Evolutionary conservation across 306 rosid genomes (phyloP), one percentile per base, ranked within the genome.

Genomic region (Erythrophleum fordii): DNA sequence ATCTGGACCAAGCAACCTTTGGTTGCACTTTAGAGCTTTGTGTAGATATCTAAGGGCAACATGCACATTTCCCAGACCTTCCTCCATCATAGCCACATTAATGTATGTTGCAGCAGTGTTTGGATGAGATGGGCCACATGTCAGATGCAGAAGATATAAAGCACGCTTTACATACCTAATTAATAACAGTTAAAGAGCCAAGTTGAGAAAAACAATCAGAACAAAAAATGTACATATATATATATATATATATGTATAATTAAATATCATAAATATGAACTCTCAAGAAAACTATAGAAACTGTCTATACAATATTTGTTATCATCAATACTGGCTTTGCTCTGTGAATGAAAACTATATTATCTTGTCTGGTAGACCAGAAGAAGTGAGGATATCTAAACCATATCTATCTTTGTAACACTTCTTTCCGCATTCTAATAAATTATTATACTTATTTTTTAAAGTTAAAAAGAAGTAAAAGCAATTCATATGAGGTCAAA

Each of bases 81-180:
- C 99, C 86, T 96, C 99, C 99, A 96, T 96, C 99, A 96, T 93
- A 79, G 99, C 99, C 86, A 96, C 97, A 80, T 96, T 96, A 80
- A 96, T 96, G 88, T 96, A 96, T 64, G 99, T 93, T 39, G 99
- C 99, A 67, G 99, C 99, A 79, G 97, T 96, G 87, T 96, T 96
- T 71, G 99, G 99, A 88, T 96, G 99, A 79, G 99, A 96, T 71
- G 97, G 93, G 16, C 99, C 99, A 69, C 99, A 96, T 35, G 99
- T 93, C 81, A 96, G 92, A 84, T 96, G 99, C 83, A 96, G 85
- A 83, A 96, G 99, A 85, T 93, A 96, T 86, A 96, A 83, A 78
- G 99, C 99, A 37, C 99, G 98, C 84, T 92, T 92, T 73, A 96
- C 99, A 80, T 96, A 96, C 91, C 99, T 95, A 85, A 83, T 60